phyloP scores from a whole-genome alignment of 257 asterid genomes.

The Ehretia macrophylla region DNA sequence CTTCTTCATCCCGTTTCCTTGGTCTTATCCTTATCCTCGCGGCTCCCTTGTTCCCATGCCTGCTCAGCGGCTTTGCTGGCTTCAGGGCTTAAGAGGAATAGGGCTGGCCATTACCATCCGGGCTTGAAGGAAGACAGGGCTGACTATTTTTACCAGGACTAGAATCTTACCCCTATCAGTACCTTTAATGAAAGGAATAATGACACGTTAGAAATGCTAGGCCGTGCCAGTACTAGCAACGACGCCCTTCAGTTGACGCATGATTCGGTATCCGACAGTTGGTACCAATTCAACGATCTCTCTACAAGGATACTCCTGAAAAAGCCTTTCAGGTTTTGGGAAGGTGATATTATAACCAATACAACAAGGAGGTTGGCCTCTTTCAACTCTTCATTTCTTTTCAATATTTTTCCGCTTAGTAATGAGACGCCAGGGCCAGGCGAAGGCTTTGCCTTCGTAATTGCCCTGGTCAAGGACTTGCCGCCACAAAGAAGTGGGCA shows the following conservation, averaged over 20 bases:
- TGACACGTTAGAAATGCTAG: not conserved
- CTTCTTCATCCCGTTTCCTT: too few relatives aligned
- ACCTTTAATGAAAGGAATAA: not conserved
- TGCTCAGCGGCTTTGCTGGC: too few relatives aligned
- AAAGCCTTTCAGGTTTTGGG: constrained; percentile 24
- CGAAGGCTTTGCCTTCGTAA: constrained; percentile 39
- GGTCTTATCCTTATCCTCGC: too few relatives aligned
- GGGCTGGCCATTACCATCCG: too few relatives aligned
- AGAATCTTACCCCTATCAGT: too few relatives aligned
- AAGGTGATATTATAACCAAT: not conserved
- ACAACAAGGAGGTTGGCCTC: constrained; percentile 20
- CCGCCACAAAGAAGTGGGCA: constrained; percentile 30
- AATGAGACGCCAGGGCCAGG: not conserved
- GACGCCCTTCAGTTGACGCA: not conserved
- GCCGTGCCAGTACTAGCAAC: not conserved
- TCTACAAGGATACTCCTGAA: not conserved
- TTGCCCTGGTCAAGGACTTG: constrained; percentile 17
- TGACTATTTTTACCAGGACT: too few relatives aligned
- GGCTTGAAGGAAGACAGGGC: too few relatives aligned
- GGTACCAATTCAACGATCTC: not conserved
- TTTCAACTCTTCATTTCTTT: constrained; percentile 30
- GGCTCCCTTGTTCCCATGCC: too few relatives aligned
- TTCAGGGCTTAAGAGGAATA: too few relatives aligned
- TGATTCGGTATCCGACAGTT: not conserved
- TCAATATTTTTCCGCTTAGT: not conserved